Base-by-base conservation (phyloP, 768 basidiomycete species). In the Suillus subaureus region DNA sequence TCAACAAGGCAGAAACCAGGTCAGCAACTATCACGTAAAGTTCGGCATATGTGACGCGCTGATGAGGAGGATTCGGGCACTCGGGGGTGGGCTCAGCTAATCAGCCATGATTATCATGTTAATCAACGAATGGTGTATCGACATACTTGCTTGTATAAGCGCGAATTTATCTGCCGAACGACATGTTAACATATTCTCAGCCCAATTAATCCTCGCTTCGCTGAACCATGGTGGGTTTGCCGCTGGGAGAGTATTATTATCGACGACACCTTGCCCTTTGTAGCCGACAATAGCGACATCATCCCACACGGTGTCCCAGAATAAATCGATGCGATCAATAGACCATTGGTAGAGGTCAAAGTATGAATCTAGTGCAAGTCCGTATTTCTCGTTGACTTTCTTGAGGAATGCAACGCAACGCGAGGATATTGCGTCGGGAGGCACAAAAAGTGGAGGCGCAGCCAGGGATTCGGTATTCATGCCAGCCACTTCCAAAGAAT, bases 281-380 rank as follows among this genome's bases (percentile, higher is more conserved):
- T 82, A 66, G 23, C 91, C 90, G 62, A 90, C 79, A 66, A 92
- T 80, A 61, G 73, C 73, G 4, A 87, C 85, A 61, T 81, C 80
- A 71, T 92, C 90, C 92, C 91, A 94, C n/a, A 90, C 87, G 18
- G 82, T 71, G 40, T 79, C 78, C 92, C 92, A 94, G 77, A 94
- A 94, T 43, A 77, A 74, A 66, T 85, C 84, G 65, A 89, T 80
- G 71, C 89, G 74, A 31, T 77, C 68, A 6, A 81, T 84, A 1
- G 90, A 92, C 91, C 91, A 91, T 45, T 67, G 72, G 70, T 87
- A 91, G 7, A 93, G 80, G 62, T 92, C 89, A 62, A 81, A 71
- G 74, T 93, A 93, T 13, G 84, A 79, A 37, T 69, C 61, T 16
- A 92, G 77, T 16, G 76, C 66, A 12, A 87, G 75, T 21, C 73